Evolutionary conservation across 2,329 filamentous ascomycete species (phyloP).

Genomic region (Sarocladiaceae sp.): DNA sequence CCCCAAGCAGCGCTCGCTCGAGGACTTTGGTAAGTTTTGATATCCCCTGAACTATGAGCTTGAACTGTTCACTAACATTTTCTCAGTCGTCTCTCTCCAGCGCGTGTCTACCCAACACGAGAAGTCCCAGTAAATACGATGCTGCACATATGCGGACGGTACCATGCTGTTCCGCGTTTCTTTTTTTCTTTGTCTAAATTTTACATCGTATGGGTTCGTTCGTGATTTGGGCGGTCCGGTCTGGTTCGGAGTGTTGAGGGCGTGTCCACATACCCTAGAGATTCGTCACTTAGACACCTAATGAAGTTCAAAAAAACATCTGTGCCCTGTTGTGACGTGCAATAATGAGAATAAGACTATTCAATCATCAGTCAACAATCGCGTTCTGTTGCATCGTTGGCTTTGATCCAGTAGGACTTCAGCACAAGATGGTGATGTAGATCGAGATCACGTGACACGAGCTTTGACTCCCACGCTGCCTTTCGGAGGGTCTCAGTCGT

Average conservation of each 20-base stretch:
- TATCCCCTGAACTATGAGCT: background rate
- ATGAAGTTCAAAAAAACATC: constrained; percentile 34
- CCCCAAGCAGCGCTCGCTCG: constrained; percentile 77
- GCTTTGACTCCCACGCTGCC: no score
- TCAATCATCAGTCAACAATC: background rate
- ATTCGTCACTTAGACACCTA: constrained; percentile 34
- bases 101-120: constrained; percentile 90
- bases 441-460: no score
- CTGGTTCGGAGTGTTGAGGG: constrained; percentile 27
- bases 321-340: constrained; percentile 1
- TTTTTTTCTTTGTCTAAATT: constrained; percentile 38
- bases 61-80: constrained; percentile 42
- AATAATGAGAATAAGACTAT: no score
- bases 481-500: no score
- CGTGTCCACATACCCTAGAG: constrained; percentile 33
- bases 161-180: constrained; percentile 25
- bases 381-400: no score
- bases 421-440: no score
- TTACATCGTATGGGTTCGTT: constrained; percentile 32
- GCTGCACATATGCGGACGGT: constrained; percentile 33
- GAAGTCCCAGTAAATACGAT: constrained; percentile 65
- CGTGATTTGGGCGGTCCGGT: constrained; percentile 28
- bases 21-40: constrained; percentile 75
- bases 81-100: constrained; percentile 77
- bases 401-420: no score